phyloP scores from a whole-genome alignment of 129 eudicot species.

The Helianthus tuberosus region DNA sequence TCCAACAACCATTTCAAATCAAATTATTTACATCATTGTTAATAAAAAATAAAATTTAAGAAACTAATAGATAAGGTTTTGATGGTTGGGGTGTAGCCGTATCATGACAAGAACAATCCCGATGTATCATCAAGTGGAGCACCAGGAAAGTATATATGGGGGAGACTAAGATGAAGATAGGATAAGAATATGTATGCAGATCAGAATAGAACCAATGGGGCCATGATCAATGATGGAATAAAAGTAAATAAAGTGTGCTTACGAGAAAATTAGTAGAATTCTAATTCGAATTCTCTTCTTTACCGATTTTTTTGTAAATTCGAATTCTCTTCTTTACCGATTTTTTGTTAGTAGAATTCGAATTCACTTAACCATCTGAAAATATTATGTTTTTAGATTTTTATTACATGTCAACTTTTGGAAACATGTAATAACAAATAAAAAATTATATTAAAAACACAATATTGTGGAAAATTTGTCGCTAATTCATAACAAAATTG shows the following conservation, averaged over 20 bases:
- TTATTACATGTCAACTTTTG: neutral
- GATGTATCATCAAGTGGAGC: constrained; percentile 13
- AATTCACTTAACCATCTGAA: too few relatives aligned
- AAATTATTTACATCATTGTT: constrained; percentile 3
- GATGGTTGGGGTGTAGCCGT: constrained; percentile 20
- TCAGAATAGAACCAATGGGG: neutral
- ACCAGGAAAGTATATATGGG: constrained; percentile 6
- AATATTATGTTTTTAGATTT: too few relatives aligned
- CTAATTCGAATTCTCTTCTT: too few relatives aligned
- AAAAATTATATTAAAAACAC: too few relatives aligned
- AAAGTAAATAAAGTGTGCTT: neutral
- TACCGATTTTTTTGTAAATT: too few relatives aligned
- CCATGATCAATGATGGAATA: neutral
- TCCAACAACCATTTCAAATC: neutral
- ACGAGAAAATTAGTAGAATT: neutral
- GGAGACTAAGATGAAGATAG: constrained; percentile 1
- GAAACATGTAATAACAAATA: neutral
- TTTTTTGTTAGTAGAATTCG: too few relatives aligned
- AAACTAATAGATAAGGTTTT: constrained; percentile 3
- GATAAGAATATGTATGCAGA: constrained; percentile 2
- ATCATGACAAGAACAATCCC: neutral
- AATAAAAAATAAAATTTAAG: neutral
- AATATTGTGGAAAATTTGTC: too few relatives aligned
- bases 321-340: too few relatives aligned
- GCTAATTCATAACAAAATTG: too few relatives aligned